A percentile compares a stretch with the other conserved stretches of the same genome.
Conservation (phyloP, 352 stramenopile species). For the Bremia lactucae region DNA sequence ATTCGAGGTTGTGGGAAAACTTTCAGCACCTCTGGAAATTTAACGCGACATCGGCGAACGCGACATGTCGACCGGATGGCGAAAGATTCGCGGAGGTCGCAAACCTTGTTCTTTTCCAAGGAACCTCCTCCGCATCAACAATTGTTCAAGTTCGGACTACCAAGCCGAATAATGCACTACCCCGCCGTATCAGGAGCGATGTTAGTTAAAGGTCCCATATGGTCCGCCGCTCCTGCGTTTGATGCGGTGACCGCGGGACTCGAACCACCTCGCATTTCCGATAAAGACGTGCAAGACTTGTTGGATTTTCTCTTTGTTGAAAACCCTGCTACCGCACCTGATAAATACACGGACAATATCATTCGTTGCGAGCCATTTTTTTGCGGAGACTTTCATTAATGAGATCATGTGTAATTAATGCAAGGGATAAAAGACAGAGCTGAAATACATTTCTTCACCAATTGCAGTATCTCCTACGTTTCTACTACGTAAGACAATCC, state of each 20-base stretch:
- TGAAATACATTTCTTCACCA: constrained; percentile 9
- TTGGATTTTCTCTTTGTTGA: constrained; percentile 38
- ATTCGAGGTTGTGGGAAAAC: constrained; percentile 43
- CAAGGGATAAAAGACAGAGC: no score
- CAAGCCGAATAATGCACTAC: constrained; percentile 1
- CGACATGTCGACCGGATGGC: constrained; percentile 30
- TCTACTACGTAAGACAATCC: no score
- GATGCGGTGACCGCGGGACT: constrained; percentile 7
- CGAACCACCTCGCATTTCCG: constrained; percentile 22
- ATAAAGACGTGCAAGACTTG: constrained; percentile 31
- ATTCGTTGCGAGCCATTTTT: constrained; percentile 22
- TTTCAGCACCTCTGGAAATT: constrained; percentile 54
- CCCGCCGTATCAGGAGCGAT: constrained; percentile 9
- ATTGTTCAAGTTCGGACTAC: no score
- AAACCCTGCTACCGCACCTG: no score
- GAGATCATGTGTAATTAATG: not conserved
- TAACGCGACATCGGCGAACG: constrained; percentile 49
- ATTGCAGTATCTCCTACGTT: no score
- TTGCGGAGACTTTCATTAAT: constrained; percentile 20
- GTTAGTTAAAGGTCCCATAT: constrained; percentile 20
- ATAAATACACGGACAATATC: constrained; percentile 16
- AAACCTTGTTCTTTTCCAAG: no score
- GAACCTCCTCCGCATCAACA: no score
- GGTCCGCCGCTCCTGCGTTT: constrained; percentile 17
- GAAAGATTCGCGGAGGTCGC: no score